These are phyloP conservation scores for Cicer cuneatum DNA, from an alignment of 306 rosid genomes.

Conservation along the genomic window DNA sequence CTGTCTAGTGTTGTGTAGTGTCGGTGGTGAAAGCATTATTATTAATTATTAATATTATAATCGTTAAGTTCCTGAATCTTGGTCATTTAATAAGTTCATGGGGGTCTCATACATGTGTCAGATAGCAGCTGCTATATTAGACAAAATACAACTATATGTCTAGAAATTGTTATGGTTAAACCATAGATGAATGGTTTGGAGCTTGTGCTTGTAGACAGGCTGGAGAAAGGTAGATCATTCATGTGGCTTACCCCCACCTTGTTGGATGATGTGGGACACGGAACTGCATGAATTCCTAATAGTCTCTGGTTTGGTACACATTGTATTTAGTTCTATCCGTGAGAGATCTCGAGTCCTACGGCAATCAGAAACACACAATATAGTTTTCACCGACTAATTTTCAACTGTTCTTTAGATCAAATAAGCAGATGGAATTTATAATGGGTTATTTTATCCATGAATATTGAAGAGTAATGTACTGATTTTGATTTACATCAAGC, in stretches of 20 bases:
- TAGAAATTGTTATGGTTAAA: conserved; percentile 44
- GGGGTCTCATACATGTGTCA: conserved; percentile 49
- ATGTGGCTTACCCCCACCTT: conserved; percentile 62
- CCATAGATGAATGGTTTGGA: conserved; percentile 49
- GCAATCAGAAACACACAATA: conserved; percentile 24
- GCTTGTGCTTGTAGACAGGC: conserved; percentile 63
- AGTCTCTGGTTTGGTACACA: conserved; percentile 18
- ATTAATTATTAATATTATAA: conserved; percentile 24
- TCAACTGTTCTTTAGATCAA: not conserved
- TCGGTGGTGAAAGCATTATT: conserved; percentile 68
- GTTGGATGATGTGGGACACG: conserved; percentile 37
- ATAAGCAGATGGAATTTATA: no score
- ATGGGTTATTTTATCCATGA: conserved; percentile 19
- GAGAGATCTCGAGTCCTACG: conserved; percentile 20
- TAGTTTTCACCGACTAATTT: conserved; percentile 9
- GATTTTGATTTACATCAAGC: conserved; percentile 24
- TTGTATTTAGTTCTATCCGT: conserved; percentile 42
- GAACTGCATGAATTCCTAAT: conserved; percentile 41
- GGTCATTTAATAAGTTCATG: conserved; percentile 57
- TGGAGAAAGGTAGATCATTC: conserved; percentile 55
- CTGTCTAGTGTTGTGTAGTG: conserved; percentile 48
- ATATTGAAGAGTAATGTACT: conserved; percentile 24
- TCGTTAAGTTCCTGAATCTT: conserved; percentile 17
- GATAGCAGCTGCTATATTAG: conserved; percentile 42
- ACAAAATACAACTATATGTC: conserved; percentile 38